Evolutionary conservation across 352 stramenopile genomes (phyloP).

Genomic region (Phytophthora citrophthora): DNA sequence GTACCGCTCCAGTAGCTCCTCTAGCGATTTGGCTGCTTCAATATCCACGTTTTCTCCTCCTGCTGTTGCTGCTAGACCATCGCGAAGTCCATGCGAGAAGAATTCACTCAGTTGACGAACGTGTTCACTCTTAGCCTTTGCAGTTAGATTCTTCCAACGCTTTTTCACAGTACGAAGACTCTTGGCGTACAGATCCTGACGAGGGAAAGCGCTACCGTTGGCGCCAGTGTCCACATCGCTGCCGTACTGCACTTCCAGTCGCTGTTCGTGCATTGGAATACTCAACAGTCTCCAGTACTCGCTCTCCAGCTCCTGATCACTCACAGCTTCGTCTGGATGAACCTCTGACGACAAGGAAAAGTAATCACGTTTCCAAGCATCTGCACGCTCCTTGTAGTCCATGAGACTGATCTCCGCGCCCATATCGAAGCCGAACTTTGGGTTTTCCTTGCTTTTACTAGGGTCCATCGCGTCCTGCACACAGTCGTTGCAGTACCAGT

Average conservation of each 20-base stretch:
- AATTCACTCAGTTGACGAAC: slow-evolving; percentile 49
- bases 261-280: slow-evolving; percentile 74
- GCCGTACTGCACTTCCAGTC: slow-evolving; percentile 92
- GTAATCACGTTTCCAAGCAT: slow-evolving; percentile 84
- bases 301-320: slow-evolving; percentile 73
- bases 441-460: slow-evolving; percentile 47
- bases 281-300: slow-evolving; percentile 92
- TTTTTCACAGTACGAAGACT: slow-evolving; percentile 56
- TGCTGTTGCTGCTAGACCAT: slow-evolving; percentile 19
- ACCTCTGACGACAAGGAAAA: slow-evolving; percentile 52
- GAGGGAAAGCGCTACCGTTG: slow-evolving; percentile 89
- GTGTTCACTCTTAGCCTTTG: slow-evolving; percentile 34
- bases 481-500: slow-evolving; percentile 85
- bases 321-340: slow-evolving; percentile 52
- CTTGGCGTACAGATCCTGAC: slow-evolving; percentile 61
- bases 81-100: slow-evolving; percentile 62
- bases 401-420: slow-evolving; percentile 78
- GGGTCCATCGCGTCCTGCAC: slow-evolving; percentile 62
- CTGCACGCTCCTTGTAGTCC: slow-evolving; percentile 85
- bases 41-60: slow-evolving; percentile 20
- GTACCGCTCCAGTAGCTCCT: slow-evolving; percentile 78
- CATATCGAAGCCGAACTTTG: slow-evolving; percentile 87
- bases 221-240: slow-evolving; percentile 91
- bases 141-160: slow-evolving; percentile 57
- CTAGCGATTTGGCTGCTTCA: slow-evolving; percentile 39